phyloP scores from a whole-genome alignment of 352 stramenopile species.

The Phytophthora boehmeriae region DNA sequence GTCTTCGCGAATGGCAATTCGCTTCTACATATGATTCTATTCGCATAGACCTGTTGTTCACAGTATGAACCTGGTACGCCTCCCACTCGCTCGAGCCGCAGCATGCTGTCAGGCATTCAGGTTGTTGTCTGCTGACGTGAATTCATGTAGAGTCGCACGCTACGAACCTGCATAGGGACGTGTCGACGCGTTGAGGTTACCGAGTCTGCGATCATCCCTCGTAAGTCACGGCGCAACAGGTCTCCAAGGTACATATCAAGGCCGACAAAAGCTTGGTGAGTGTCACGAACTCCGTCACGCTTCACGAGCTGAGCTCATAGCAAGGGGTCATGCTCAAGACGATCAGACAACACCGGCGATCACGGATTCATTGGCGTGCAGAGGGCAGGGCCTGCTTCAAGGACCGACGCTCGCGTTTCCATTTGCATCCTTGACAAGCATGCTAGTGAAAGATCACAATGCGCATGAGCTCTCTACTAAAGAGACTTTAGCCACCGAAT shows the following conservation, averaged over 20 bases:
- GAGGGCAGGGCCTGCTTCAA: conserved; percentile 6
- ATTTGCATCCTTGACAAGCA: conserved; percentile 16
- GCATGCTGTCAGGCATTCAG: no score
- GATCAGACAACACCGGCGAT: conserved; percentile 21
- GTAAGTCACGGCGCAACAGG: background rate
- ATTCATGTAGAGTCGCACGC: no score
- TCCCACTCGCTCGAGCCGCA: no score
- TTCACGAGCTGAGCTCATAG: conserved; percentile 8
- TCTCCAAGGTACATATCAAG: background rate
- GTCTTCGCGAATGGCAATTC: no score
- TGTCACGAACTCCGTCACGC: conserved; percentile 16
- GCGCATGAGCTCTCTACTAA: conserved; percentile 3
- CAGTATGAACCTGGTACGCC: no score
- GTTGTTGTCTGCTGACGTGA: no score
- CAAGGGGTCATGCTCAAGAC: conserved; percentile 6
- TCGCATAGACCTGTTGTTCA: no score
- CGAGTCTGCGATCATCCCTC: background rate
- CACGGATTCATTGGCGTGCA: conserved; percentile 14
- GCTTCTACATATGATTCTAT: no score
- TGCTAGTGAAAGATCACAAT: conserved; percentile 10
- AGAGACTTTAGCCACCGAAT: conserved; percentile 1
- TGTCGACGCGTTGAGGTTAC: background rate
- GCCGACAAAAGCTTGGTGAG: conserved; percentile 18
- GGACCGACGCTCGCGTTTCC: conserved; percentile 12
- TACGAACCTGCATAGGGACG: background rate